These are phyloP conservation scores for Nakazawaea wyomingensis DNA, from an alignment of 805 yeast genomes.

Conservation along the genomic window DNA sequence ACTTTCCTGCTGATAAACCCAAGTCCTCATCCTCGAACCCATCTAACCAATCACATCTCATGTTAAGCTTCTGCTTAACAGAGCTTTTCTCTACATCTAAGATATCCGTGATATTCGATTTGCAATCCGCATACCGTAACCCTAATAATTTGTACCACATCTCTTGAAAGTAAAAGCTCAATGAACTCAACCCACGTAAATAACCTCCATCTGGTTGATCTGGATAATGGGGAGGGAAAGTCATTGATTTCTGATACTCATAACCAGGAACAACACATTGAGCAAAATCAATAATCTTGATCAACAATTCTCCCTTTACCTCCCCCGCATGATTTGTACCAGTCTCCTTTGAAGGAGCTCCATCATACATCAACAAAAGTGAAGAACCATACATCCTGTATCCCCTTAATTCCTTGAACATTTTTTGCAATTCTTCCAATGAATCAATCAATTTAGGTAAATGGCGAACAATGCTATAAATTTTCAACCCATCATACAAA, in stretches of 20 bases:
- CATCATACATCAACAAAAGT: slow-evolving; percentile 81
- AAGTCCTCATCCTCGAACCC: slow-evolving; percentile 25
- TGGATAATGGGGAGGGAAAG: slow-evolving; percentile 70
- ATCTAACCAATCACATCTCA: slow-evolving; percentile 29
- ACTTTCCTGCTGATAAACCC: neutral
- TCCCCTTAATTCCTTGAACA: slow-evolving; percentile 55
- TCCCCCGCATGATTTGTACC: too few species aligned
- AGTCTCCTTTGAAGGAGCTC: slow-evolving; percentile 14
- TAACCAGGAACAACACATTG: slow-evolving; percentile 76
- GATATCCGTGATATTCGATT: slow-evolving; percentile 15
- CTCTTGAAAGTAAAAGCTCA: slow-evolving; percentile 57
- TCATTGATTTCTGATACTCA: slow-evolving; percentile 34
- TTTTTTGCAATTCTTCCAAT: slow-evolving; percentile 50
- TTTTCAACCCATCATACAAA: slow-evolving; percentile 66
- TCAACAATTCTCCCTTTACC: slow-evolving; percentile 29
- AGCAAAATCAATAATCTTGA: slow-evolving; percentile 93
- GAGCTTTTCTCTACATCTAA: slow-evolving; percentile 13
- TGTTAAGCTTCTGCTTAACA: slow-evolving; percentile 16
- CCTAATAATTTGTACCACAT: slow-evolving; percentile 57
- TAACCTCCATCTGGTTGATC: slow-evolving; percentile 75
- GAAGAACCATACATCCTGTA: slow-evolving; percentile 92
- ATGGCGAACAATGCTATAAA: slow-evolving; percentile 56
- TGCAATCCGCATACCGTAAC: slow-evolving; percentile 24
- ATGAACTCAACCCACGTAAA: slow-evolving; percentile 71
- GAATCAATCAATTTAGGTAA: slow-evolving; percentile 62